Evolutionary conservation across 1,139 yeast genomes (phyloP).

Genomic region (Scheffersomyces segobiensis): DNA sequence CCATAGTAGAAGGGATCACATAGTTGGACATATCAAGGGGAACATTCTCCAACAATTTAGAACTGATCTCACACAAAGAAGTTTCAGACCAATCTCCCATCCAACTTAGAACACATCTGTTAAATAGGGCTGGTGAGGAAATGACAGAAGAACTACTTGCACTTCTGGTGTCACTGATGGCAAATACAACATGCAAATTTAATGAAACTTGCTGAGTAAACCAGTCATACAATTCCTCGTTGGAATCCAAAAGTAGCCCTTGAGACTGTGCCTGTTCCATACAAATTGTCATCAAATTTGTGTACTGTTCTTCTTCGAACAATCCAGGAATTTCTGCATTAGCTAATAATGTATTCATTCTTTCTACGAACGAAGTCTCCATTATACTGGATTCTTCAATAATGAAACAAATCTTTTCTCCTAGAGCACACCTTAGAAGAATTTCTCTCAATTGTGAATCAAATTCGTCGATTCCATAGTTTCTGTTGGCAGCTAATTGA

Average conservation of each 20-base stretch:
- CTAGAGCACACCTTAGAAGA: constrained; percentile 47
- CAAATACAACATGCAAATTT: constrained; percentile 82
- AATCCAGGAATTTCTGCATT: constrained; percentile 92
- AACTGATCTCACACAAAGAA: constrained; percentile 54
- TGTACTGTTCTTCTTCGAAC: constrained; percentile 74
- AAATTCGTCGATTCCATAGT: constrained; percentile 63
- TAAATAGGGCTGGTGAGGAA: constrained; percentile 87
- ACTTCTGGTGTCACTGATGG: constrained; percentile 58
- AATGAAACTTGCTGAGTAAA: constrained; percentile 66
- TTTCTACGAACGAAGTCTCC: constrained; percentile 79
- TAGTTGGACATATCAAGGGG: constrained; percentile 56
- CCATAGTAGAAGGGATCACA: constrained; percentile 25
- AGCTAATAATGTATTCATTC: constrained; percentile 90
- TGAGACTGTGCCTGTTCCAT: constrained; percentile 57
- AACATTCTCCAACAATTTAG: constrained; percentile 38
- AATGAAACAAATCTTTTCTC: constrained; percentile 69
- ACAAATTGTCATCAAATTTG: constrained; percentile 55
- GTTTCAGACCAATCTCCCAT: constrained; percentile 78
- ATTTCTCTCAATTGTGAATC: constrained; percentile 62
- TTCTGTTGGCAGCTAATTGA: constrained; percentile 58
- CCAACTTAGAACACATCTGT: constrained; percentile 88
- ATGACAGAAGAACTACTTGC: constrained; percentile 43
- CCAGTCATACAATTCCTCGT: constrained; percentile 78
- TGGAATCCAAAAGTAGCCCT: constrained; percentile 65
- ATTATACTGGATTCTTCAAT: constrained; percentile 79